These are phyloP conservation scores for Nannizzia gypsea DNA, from an alignment of 2,329 filamentous ascomycete genomes.

Conservation along the genomic window DNA sequence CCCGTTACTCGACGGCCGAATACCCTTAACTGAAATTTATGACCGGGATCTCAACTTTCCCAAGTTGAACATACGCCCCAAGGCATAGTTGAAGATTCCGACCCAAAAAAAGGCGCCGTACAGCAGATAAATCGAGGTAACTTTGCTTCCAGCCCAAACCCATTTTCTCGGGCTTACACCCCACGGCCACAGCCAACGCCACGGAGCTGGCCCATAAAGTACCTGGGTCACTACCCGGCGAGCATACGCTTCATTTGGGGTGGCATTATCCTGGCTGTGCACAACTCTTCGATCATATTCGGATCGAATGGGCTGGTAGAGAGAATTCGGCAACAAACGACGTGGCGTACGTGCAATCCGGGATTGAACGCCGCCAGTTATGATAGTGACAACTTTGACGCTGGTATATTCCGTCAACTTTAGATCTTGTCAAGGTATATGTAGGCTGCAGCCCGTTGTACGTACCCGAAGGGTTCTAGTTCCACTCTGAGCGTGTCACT, in stretches of 20 bases:
- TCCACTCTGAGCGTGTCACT: slow-evolving; percentile 48
- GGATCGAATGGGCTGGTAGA: slow-evolving; percentile 42
- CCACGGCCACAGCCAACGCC: slow-evolving; percentile 41
- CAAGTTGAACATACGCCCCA: slow-evolving; percentile 43
- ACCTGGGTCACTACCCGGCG: slow-evolving; percentile 44
- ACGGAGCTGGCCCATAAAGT: slow-evolving; percentile 35
- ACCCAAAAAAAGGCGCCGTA: slow-evolving; percentile 37
- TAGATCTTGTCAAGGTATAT: not conserved
- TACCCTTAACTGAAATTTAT: not conserved
- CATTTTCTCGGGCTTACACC: slow-evolving; percentile 25
- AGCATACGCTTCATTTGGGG: slow-evolving; percentile 44
- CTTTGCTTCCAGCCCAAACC: slow-evolving; percentile 39
- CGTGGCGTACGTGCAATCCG: slow-evolving; percentile 46
- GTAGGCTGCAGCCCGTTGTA: not conserved
- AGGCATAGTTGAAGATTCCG: slow-evolving; percentile 25
- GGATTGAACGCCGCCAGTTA: slow-evolving; percentile 50
- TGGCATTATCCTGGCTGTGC: slow-evolving; percentile 43
- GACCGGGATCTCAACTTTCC: slow-evolving; percentile 31
- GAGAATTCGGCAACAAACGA: slow-evolving; percentile 35
- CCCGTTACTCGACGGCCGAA: not conserved
- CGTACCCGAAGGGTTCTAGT: slow-evolving; percentile 38
- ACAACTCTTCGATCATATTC: slow-evolving; percentile 42
- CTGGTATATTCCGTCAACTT: slow-evolving; percentile 17
- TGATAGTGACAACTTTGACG: slow-evolving; percentile 41
- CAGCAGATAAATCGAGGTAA: slow-evolving; percentile 41